Evolutionary conservation across 2,329 filamentous ascomycete genomes (phyloP), one percentile per base, ranked within the genome.

Genomic region (Colletotrichum liriopes): DNA sequence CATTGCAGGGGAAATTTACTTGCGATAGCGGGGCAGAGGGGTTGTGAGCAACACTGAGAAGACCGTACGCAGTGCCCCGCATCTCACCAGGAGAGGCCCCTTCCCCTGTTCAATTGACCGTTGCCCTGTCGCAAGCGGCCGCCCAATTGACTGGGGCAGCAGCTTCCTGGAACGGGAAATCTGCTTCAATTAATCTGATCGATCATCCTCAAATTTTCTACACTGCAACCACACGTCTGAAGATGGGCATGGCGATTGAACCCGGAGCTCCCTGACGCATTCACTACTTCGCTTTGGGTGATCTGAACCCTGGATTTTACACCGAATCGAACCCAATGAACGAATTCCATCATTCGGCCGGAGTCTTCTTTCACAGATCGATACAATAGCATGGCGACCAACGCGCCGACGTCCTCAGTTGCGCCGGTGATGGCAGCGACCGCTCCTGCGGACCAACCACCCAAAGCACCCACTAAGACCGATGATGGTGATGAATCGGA

Each of bases 401-500:
- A 66, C 23, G 67, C 65, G 45, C 39, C 62, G 9, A 67, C 60
- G 0, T 43, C 60, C 32, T 66, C 73, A 16, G 52, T 72, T 20
- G 62, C 65, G 51, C 63, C 71, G 1, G 61, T 59, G 14, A 41
- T 45, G 14, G 49, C 74, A 16, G 72, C 68, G 1, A 62, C 65
- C 3, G 63, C 63, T 37, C 43, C 56, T n/a, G 67, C 49, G 35
- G 70, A 71, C 23, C 47, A 63, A 7, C 66, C 63, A 7, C 20
- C 20, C 2, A 45, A 20, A 32, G 62, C 65, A 23, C 65, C 67
- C 18, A 35, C 43, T 9, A 20, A 68, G 4, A 16, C 32, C 14
- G 63, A 74, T 12, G 83, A 84, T 37, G 86, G 85, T 7, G 84
- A 90, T 71, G 88, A 92, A 60, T 86, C 86, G 18, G 89, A 91